Evolutionary conservation across 768 basidiomycete species (phyloP).

Genomic region (Nidula microcarpa): DNA sequence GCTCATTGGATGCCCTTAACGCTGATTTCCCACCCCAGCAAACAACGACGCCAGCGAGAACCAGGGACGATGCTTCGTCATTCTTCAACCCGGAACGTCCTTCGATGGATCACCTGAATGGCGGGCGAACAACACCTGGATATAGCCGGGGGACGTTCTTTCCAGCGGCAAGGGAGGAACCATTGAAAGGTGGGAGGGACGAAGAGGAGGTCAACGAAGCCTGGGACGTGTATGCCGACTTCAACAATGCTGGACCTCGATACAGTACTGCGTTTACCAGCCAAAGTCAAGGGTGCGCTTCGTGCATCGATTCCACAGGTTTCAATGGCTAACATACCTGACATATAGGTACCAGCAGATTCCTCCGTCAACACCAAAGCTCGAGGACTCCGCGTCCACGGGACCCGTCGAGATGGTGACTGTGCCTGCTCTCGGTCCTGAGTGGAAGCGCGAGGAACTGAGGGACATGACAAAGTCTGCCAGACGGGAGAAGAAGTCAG

Average conservation of each 20-base stretch:
- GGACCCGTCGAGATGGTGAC: constrained; percentile 84
- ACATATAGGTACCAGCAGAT: constrained; percentile 41
- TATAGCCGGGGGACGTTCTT: constrained; percentile 74
- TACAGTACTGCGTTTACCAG: constrained; percentile 63
- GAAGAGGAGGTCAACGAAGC: constrained; percentile 56
- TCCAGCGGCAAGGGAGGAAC: constrained; percentile 67
- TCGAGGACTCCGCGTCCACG: constrained; percentile 31
- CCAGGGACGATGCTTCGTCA: constrained; percentile 66
- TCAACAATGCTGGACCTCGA: constrained; percentile 80
- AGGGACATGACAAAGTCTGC: constrained; percentile 72
- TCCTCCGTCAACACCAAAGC: constrained; percentile 29
- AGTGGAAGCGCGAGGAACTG: constrained; percentile 84
- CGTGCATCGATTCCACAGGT: not conserved
- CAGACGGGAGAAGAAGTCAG: constrained; percentile 57
- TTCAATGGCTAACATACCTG: too few species aligned
- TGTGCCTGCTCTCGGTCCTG: constrained; percentile 86
- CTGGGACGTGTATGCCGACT: constrained; percentile 87
- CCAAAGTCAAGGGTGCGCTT: constrained; percentile 43
- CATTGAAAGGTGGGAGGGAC: constrained; percentile 73
- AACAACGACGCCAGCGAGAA: constrained; percentile 24
- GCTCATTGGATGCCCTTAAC: constrained; percentile 61
- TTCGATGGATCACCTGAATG: constrained; percentile 47
- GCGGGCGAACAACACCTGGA: constrained; percentile 49
- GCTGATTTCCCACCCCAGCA: constrained; percentile 40
- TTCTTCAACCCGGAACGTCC: constrained; percentile 54